Percentiles rank a stretch among this genome's conserved stretches.
phyloP scores from a whole-genome alignment of 108 stramenopile species.

The Nitzschia palea region DNA sequence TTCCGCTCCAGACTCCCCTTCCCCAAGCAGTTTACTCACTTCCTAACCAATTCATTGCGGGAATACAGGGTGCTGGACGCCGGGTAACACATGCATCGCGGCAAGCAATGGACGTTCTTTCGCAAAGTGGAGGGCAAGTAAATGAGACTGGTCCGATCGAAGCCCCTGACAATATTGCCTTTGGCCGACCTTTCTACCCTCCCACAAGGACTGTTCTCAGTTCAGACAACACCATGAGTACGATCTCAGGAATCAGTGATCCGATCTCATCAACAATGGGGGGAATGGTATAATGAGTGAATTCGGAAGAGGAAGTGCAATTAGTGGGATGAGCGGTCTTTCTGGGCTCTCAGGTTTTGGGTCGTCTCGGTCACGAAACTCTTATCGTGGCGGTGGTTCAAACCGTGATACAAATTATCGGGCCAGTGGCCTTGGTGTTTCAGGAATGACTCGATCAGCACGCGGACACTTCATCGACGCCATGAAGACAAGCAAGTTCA shows the following conservation, averaged over 20 bases:
- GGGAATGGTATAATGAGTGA: conserved; percentile 13
- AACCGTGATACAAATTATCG: neutral
- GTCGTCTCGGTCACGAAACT: neutral
- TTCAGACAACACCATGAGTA: conserved; percentile 33
- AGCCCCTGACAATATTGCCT: conserved; percentile 33
- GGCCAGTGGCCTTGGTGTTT: conserved; percentile 11
- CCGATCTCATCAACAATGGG: conserved; percentile 13
- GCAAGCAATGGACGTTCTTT: conserved; percentile 18
- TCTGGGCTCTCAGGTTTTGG: conserved; percentile 6
- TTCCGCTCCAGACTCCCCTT: conserved; percentile 11
- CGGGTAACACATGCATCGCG: conserved; percentile 12
- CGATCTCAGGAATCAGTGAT: conserved; percentile 44
- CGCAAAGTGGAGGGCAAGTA: neutral
- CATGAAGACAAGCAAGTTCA: conserved; percentile 7
- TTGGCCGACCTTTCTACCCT: conserved; percentile 41
- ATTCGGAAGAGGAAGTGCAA: neutral
- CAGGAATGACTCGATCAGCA: conserved; percentile 20
- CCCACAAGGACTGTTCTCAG: conserved; percentile 11
- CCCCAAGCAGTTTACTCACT: conserved; percentile 11
- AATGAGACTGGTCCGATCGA: neutral
- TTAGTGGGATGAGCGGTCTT: neutral
- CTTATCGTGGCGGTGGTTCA: neutral
- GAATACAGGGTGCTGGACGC: neutral
- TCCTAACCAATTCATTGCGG: conserved; percentile 14
- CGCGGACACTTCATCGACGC: conserved; percentile 15